These are phyloP conservation scores for Calonectria pseudoreteaudii DNA, from an alignment of 2,329 filamentous ascomycete genomes.

Conservation along the genomic window DNA sequence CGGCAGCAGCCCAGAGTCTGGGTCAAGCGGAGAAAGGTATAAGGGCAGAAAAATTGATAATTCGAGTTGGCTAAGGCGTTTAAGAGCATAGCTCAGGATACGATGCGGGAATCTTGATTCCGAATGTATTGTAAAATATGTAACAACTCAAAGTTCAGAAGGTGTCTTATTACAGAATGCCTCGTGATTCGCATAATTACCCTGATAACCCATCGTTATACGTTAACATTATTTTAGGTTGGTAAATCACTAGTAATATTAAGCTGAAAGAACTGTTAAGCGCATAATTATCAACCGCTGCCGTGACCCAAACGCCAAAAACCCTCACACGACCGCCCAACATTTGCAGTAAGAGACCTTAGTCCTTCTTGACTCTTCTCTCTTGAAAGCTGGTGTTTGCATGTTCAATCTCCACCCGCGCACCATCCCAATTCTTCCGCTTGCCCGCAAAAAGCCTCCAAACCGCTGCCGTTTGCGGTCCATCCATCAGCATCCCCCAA, in stretches of 20 bases:
- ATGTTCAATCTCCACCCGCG: slow-evolving; percentile 30
- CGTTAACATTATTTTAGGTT: neutral
- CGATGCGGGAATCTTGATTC: neutral
- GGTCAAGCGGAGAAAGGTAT: slow-evolving; percentile 44
- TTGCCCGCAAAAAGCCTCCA: slow-evolving; percentile 38
- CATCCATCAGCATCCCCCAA: slow-evolving; percentile 49
- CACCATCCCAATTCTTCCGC: slow-evolving; percentile 35
- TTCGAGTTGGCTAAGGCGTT: neutral
- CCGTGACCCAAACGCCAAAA: neutral
- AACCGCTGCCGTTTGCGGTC: slow-evolving; percentile 33
- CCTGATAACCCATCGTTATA: neutral
- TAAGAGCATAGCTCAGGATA: neutral
- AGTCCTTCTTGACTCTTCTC: slow-evolving; percentile 8
- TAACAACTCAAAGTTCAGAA: neutral
- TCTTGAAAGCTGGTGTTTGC: slow-evolving; percentile 11
- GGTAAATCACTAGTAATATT: neutral
- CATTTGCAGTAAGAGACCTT: neutral
- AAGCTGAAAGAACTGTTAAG: neutral
- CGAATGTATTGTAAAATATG: neutral
- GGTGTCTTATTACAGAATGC: neutral
- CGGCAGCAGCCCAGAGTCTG: slow-evolving; percentile 46
- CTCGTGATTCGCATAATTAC: neutral
- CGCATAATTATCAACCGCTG: neutral
- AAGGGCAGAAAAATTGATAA: neutral
- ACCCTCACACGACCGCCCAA: neutral